Evolutionary conservation across 306 rosid species (phyloP), one percentile per base, ranked within the genome.

Genomic region (cucumber (Cucumis sativus)): DNA sequence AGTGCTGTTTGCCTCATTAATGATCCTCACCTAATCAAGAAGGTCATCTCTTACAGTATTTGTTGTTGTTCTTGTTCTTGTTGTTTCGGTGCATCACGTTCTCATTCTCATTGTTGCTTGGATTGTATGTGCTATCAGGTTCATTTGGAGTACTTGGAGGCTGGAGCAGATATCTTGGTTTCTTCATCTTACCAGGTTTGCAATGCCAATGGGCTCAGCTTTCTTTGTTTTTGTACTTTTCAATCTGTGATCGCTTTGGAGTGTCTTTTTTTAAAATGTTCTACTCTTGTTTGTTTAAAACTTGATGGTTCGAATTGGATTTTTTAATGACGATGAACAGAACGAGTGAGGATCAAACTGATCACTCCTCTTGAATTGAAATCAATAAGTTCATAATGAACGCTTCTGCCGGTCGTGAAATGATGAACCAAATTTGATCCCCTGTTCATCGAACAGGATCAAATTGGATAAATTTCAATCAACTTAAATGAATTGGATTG

Each of bases 111-210:
- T 60, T 10, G 15, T 28, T 21, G 28, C 23, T 47, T 18, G 63
- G 47, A 7, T 82, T 33, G 5, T 6, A 40, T 78, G 14, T 12
- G 28, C 65, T 28, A 28, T 28, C 30, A 93, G 98, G 98, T 91
- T 25, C 98, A 93, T 81, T 77, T 80, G 82, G 98, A 93, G 82
- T 93, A 88, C 75, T 80, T 91, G 87, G 86, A 89, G 74, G 97
- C 97, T 51, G 98, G 98, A 68, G 96, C 97, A 4, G 86, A 93
- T 82, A 75, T 93, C 76, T 76, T 91, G 85, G 91, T 93, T 79
- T 87, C 97, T 81, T 93, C 98, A 11, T 93, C 98, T 54, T 93
- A 93, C 84, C 98, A 91, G 91, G 98, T 93, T 57, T 78, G 61
- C 21, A n/a, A 28, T 75, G 28, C 62, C 16, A 52, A 71, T 70